Evolutionary conservation across 805 yeast species (phyloP), one percentile per base, ranked within the genome.

Genomic region (Candida mattraensis): DNA sequence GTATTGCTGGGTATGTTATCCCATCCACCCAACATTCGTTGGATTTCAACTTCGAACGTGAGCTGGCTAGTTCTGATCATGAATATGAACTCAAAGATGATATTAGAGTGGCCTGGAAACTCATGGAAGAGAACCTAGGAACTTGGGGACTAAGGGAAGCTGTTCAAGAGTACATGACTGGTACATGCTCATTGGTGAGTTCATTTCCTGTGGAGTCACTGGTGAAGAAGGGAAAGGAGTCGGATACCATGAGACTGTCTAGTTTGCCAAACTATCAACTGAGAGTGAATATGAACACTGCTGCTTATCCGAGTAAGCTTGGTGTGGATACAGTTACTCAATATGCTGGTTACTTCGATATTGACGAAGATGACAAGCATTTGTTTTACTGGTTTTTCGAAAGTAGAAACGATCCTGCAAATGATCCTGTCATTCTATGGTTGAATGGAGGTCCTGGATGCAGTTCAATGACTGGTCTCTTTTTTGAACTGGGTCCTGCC

Each of bases 371-470:
- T 14, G 96, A 87, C 57, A 87, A 87, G 65, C 96, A 87, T 64
- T 80, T 87, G 58, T 87, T 86, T 67, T 64, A 58, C 31, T 64
- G 93, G 89, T 82, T 81, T 56, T 88, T 87, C 53, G 95, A 87
- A 63, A 81, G 91, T 41, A 78, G 95, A 70, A 83, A 82, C 58
- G 89, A 85, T 61, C 95, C 96, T n/a, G 66, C 66, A 45, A 84
- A 72, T 42, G 96, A 87, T 61, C 96, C 96, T 1, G 70, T 87
- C 25, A 74, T 88, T 33, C 69, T 91, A 48, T 88, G 96, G 95
- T 72, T 87, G 56, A 87, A 87, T 57, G 96, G 96, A 50, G 96
- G 96, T 12, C 96, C 96, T 28, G 96, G 96, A 4, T 87, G 96
- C 64, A 84, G 94, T 11, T 85, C 95, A 8, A 64, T 86, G 64